These are phyloP conservation scores for Vinca major DNA, from an alignment of 305 asterid species.

Conservation along the genomic window DNA sequence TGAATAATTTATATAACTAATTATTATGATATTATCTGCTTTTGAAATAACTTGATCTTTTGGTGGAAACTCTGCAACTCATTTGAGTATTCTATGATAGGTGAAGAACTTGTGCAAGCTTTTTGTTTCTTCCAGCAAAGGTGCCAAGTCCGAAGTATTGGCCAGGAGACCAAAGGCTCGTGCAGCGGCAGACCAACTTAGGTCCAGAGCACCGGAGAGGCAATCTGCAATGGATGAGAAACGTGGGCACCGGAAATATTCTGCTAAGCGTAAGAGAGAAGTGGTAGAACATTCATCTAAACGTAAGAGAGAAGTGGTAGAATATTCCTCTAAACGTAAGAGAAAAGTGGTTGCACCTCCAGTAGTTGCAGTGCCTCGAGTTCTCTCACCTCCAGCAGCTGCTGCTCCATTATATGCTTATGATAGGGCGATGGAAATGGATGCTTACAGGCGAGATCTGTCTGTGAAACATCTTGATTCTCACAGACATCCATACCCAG, in stretches of 20 bases:
- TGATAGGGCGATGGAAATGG: conserved; percentile 30
- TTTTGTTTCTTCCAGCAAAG: conserved; percentile 37
- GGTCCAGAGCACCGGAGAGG: conserved; percentile 18
- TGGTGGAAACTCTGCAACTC: neutral
- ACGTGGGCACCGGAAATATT: conserved; percentile 19
- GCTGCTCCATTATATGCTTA: conserved; percentile 31
- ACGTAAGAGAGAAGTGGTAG: too few relatives aligned
- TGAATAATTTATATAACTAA: neutral
- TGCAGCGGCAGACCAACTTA: conserved; percentile 17
- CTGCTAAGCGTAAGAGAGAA: too few relatives aligned
- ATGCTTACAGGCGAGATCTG: conserved; percentile 23
- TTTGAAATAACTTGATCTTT: neutral
- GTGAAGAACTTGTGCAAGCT: conserved; percentile 61
- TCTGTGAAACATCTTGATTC: conserved; percentile 16
- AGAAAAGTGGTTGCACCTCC: conserved; percentile 23
- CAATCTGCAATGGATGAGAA: conserved; percentile 25
- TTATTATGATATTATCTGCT: neutral
- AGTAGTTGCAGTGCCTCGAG: conserved; percentile 13
- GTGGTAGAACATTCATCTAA: too few relatives aligned
- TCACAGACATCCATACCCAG: conserved; percentile 10
- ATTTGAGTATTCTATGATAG: conserved; percentile 28
- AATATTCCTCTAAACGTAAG: too few relatives aligned
- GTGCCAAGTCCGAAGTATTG: conserved; percentile 19
- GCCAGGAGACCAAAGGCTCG: conserved; percentile 24
- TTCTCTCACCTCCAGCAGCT: conserved; percentile 19